Evolutionary conservation across 768 basidiomycete genomes (phyloP), one percentile per base, ranked within the genome.

Genomic region (Naganishia randhawae): DNA sequence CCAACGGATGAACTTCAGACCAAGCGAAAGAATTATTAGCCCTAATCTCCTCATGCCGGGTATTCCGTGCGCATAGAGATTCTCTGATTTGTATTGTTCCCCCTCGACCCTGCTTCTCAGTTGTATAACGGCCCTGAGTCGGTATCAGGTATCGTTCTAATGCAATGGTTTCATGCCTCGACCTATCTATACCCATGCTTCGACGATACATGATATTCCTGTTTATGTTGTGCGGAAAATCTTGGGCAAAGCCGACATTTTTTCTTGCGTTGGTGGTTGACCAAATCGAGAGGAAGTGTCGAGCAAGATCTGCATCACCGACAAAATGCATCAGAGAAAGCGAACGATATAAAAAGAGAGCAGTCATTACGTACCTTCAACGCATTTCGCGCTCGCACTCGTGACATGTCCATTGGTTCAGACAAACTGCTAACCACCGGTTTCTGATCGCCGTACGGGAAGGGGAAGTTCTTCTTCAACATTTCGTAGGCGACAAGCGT

Each of bases 311-410:
- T 69, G 37, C 10, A 33, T 54, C 29, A 10, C 14, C 32, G 33
- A 50, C 8, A 14, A 29, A 42, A 45, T 14, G 54, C 9, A n/a
- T 50, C 41, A 22, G 41, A 31, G 7, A 22, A 27, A n/a, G n/a
- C n/a, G 22, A 27, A n/a, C 7, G 33, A 29, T n/a, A 22, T 29
- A 55, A 19, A 33, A 48, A 31, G 41, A 22, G 13, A 29, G 19
- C 4, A n/a, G 27, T 16, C 5, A 32, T n/a, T 3, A 39, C 66
- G 33, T 31, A 69, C 69, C 80, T 93, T 92, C 75, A 99, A 85
- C 16, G 93, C 95, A 83, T 97, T 97, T 67, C 95, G 85, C 22
- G 96, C 95, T 65, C 96, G 86, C 50, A 95, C 85, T 77, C 88
- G 87, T 33, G 92, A 86, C 81, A 98, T 84, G 68, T 97, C 95